Evolutionary conservation across 768 basidiomycete species (phyloP).

Genomic region (Pisolithus microcarpus): DNA sequence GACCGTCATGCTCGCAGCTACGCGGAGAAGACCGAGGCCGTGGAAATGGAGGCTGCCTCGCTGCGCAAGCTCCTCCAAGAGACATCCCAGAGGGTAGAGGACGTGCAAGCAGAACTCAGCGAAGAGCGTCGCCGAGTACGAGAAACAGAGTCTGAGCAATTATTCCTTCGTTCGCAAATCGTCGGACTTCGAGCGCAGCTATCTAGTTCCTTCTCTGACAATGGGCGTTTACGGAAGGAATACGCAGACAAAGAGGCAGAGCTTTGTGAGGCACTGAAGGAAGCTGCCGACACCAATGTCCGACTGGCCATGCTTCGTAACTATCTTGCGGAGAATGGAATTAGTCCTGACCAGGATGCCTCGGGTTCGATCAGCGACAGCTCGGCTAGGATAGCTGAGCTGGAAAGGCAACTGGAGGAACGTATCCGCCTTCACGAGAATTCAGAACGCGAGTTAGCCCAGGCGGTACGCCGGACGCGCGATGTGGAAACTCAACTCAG

Average conservation of each 20-base stretch:
- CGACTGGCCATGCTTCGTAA: conserved; percentile 75
- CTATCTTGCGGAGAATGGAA: conserved; percentile 83
- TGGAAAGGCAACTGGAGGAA: conserved; percentile 75
- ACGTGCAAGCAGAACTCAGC: conserved; percentile 53
- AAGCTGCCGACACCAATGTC: conserved; percentile 61
- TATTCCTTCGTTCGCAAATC: conserved; percentile 64
- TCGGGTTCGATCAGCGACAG: conserved; percentile 35
- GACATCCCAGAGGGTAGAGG: conserved; percentile 61
- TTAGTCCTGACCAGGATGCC: conserved; percentile 70
- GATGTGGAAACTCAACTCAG: conserved; percentile 69
- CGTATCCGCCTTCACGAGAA: conserved; percentile 64
- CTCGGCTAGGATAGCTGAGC: conserved; percentile 52
- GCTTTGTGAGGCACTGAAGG: conserved; percentile 55
- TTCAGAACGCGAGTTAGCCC: conserved; percentile 68
- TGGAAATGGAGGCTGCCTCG: conserved; percentile 71
- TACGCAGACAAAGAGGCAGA: conserved; percentile 58
- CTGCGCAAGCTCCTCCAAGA: conserved; percentile 79
- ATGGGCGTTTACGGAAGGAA: conserved; percentile 64
- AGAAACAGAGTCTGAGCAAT: conserved; percentile 59
- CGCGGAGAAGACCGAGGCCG: conserved; percentile 71
- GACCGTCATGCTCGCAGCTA: conserved; percentile 69
- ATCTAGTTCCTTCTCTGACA: conserved; percentile 59
- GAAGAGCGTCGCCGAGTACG: conserved; percentile 61
- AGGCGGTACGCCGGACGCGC: conserved; percentile 56
- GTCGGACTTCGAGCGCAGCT: conserved; percentile 68